Percentiles rank a stretch among this genome's conserved stretches.
Conservation (phyloP, 164 flowering plant genomes). For the Kalanchoe fedtschenkoi region DNA sequence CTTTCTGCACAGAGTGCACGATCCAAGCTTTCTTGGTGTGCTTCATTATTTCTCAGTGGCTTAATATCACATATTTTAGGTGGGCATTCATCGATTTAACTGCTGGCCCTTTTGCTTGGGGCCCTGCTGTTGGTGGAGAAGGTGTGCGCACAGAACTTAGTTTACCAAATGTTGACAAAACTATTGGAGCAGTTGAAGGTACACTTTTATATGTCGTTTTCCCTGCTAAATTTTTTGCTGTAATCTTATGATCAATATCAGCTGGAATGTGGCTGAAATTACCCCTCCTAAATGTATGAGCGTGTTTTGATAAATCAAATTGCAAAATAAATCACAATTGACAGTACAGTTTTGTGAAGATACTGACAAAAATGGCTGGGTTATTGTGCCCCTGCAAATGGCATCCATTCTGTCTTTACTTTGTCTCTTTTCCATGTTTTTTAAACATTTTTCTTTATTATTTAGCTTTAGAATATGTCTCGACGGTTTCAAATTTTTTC, state of each 20-base stretch:
- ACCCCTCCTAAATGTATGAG: not conserved
- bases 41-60: not conserved
- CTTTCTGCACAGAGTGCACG: slow-evolving; percentile 8
- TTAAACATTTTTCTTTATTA: not conserved
- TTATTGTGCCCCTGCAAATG: not conserved
- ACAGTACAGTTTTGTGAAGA: not conserved
- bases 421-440: not conserved
- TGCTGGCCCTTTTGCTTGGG: slow-evolving; percentile 99
- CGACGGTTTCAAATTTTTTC: not conserved
- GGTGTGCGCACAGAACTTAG: slow-evolving; percentile 92
- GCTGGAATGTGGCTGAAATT: not conserved
- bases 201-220: not conserved
- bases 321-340: too few species aligned
- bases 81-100: slow-evolving; percentile 95
- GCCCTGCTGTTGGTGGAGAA: slow-evolving; percentile 99
- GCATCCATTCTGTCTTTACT: not conserved
- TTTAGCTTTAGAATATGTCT: not conserved
- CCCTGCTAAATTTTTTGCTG: not conserved
- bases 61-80: slow-evolving; percentile 28
- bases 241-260: not conserved
- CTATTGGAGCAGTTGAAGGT: slow-evolving; percentile 93
- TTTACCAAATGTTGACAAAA: slow-evolving; percentile 79
- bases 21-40: not conserved
- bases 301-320: not conserved
- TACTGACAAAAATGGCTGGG: not conserved